phyloP scores from a whole-genome alignment of 257 asterid genomes.

The Scutellaria minor region DNA sequence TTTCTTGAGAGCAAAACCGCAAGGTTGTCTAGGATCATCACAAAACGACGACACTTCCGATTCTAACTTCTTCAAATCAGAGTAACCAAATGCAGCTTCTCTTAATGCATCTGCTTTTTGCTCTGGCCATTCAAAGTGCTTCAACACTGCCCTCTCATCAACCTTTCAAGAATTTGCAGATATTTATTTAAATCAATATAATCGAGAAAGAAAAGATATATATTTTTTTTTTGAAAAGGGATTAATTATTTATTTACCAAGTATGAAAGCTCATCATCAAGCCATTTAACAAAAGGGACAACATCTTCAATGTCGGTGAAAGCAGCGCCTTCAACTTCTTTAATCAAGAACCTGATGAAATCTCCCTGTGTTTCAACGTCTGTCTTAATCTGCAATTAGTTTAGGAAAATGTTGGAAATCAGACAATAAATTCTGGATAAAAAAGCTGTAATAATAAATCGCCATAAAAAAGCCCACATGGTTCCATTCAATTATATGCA shows the following conservation, averaged over 20 bases:
- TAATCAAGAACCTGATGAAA: conserved; percentile 84
- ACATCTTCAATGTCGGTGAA: conserved; percentile 92
- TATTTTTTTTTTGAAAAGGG: no score
- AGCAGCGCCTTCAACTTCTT: conserved; percentile 87
- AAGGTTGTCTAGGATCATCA: conserved; percentile 81
- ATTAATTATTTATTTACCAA: conserved; percentile 49
- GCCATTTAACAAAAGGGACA: conserved; percentile 96
- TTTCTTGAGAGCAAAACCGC: conserved; percentile 80
- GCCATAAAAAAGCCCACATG: conserved; percentile 46
- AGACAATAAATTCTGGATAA: conserved; percentile 12
- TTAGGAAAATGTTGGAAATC: not conserved
- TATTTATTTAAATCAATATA: not conserved
- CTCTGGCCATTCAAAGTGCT: conserved; percentile 98
- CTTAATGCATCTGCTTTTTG: conserved; percentile 92
- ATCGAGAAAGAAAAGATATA: not conserved
- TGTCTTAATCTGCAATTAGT: conserved; percentile 76
- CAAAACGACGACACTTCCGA: conserved; percentile 74
- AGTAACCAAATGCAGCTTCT: conserved; percentile 97
- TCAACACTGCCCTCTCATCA: conserved; percentile 98
- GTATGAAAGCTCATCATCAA: conserved; percentile 93
- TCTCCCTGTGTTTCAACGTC: conserved; percentile 97
- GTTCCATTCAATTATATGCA: conserved; percentile 34
- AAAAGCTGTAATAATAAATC: conserved; percentile 40
- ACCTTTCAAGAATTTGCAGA: conserved; percentile 50
- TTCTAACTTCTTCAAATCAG: conserved; percentile 90